A percentile compares a stretch with the other conserved stretches of the same genome.
phyloP scores from a whole-genome alignment of 2,329 filamentous ascomycete species.

The Calonectria hongkongensis region DNA sequence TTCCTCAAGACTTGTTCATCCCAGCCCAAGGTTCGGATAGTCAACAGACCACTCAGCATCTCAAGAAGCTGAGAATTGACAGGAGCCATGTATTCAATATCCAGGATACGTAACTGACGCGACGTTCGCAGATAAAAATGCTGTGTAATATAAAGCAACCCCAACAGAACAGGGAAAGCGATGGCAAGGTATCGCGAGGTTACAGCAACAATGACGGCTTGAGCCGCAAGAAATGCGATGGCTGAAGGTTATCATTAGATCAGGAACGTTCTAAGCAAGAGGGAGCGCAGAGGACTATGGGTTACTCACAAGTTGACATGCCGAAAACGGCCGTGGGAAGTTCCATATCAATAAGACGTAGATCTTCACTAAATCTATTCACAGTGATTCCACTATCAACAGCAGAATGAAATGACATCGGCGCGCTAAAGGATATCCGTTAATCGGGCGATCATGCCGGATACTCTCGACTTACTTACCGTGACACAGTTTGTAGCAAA shows the following conservation, averaged over 20 bases:
- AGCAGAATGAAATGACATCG: constrained; percentile 45
- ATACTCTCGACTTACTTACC: constrained; percentile 11
- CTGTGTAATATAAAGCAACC: constrained; percentile 51
- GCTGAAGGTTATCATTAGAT: not conserved
- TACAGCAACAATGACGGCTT: constrained; percentile 50
- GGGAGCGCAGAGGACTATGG: not conserved
- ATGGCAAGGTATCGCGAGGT: constrained; percentile 59
- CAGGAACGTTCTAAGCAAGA: not conserved
- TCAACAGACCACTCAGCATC: constrained; percentile 67
- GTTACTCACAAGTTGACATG: constrained; percentile 32
- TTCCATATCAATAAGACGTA: constrained; percentile 50
- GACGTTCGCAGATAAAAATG: constrained; percentile 58
- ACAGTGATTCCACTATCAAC: constrained; percentile 48
- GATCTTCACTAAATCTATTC: constrained; percentile 50
- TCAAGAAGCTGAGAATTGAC: constrained; percentile 63
- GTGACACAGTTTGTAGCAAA: constrained; percentile 27
- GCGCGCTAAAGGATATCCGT: constrained; percentile 33
- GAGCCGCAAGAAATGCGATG: constrained; percentile 22
- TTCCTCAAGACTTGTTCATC: constrained; percentile 60
- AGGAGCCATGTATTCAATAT: constrained; percentile 61
- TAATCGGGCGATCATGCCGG: not conserved
- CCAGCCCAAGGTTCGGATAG: constrained; percentile 71
- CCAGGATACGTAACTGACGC: constrained; percentile 60
- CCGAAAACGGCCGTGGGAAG: constrained; percentile 47
- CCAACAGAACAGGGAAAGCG: constrained; percentile 55